phyloP scores from a whole-genome alignment of 2,329 filamentous ascomycete genomes.

The Aspergillus pseudoterreus region DNA sequence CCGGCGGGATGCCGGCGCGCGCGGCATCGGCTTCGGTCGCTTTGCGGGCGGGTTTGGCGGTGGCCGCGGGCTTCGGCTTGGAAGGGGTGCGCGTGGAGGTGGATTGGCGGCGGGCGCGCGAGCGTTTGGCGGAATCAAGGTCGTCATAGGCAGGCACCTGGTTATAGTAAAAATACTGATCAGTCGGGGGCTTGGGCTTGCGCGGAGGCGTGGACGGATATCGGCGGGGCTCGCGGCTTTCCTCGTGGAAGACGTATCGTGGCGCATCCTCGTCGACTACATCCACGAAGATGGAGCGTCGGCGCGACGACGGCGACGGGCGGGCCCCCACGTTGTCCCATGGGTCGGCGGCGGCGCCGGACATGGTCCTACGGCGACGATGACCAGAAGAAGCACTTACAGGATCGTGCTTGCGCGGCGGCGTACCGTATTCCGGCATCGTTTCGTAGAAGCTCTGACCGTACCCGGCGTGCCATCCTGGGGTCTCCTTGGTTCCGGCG shows the following conservation, averaged over 20 bases:
- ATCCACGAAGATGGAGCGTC: slow-evolving; percentile 55
- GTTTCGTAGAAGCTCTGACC: slow-evolving; percentile 46
- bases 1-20: slow-evolving; percentile 69
- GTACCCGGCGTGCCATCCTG: slow-evolving; percentile 44
- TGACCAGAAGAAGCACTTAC: slow-evolving; percentile 59
- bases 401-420: slow-evolving; percentile 58
- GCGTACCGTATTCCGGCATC: slow-evolving; percentile 48
- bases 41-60: slow-evolving; percentile 40
- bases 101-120: slow-evolving; percentile 53
- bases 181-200: slow-evolving; percentile 44
- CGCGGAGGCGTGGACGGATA: slow-evolving; percentile 34
- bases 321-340: slow-evolving; percentile 14
- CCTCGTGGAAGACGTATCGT: slow-evolving; percentile 44
- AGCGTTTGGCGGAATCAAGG: slow-evolving; percentile 44
- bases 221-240: slow-evolving; percentile 30
- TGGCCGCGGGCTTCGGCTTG: slow-evolving; percentile 37
- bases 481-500: slow-evolving; percentile 40
- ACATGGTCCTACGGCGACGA: slow-evolving; percentile 46
- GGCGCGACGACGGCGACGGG: slow-evolving; percentile 39
- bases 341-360: slow-evolving; percentile 26
- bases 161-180: slow-evolving; percentile 50
- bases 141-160: slow-evolving; percentile 57
- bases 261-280: slow-evolving; percentile 54
- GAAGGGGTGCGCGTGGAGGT: slow-evolving; percentile 46
- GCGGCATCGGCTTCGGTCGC: slow-evolving; percentile 65